Conservation (phyloP, 2,329 filamentous ascomycete genomes). For the Colletotrichum kahawae region DNA sequence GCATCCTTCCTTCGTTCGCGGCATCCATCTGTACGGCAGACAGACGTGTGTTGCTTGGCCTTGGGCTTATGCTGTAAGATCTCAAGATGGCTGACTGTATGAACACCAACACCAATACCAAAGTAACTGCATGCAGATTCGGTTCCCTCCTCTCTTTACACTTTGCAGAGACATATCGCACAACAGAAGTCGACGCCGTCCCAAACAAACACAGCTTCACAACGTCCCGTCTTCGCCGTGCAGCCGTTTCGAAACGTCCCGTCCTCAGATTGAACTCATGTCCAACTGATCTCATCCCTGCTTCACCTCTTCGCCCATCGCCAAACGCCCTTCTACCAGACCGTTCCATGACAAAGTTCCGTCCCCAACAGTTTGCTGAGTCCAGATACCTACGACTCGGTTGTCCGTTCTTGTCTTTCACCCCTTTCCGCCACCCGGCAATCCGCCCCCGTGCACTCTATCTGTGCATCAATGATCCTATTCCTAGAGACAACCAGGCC, state of each 20-base stretch:
- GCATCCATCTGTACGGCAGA: neutral
- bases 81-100: neutral
- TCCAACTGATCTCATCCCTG: neutral
- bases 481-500: neutral
- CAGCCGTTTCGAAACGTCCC: conserved; percentile 16
- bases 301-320: neutral
- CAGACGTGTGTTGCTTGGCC: neutral
- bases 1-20: neutral
- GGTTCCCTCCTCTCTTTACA: neutral
- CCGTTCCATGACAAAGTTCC: neutral
- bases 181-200: neutral
- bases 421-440: neutral
- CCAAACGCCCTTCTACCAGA: neutral
- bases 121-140: neutral
- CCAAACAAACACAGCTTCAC: conserved; percentile 3
- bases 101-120: neutral
- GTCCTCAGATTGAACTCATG: neutral
- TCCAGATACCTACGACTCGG: neutral
- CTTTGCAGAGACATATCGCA: neutral
- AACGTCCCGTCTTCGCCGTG: neutral
- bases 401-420: neutral
- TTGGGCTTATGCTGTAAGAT: neutral
- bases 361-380: neutral
- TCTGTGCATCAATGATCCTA: conserved; percentile 3
- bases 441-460: neutral